Base-by-base conservation (phyloP, 371 early-diverging fungal genomes). In the Encephalitozoon cuniculi region DNA sequence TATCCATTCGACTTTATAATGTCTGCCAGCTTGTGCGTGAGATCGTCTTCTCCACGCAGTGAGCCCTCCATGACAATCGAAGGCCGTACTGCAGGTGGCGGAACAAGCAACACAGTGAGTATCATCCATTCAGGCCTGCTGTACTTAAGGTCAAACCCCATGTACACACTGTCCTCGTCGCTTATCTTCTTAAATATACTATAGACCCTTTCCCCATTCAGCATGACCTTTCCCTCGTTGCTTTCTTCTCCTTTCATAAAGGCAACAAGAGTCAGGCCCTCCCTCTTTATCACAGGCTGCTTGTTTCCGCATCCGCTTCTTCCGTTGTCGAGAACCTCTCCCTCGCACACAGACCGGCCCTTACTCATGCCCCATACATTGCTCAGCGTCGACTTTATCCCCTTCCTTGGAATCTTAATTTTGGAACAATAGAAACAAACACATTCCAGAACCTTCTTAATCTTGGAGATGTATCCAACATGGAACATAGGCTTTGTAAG, bases 81-180 rank as follows among this genome's bases (percentile, higher is more conserved):
- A n/a, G 99, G 99, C 46, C 99, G 90, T 15, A 97, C 97, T 40
- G 93, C 88, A 79, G 95, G 94, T 6, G 99, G 99, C 26, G 97
- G 94, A 2, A 96, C 96, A 7, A 96, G 93, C 64, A 99, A 86
- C 3, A 91, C 90, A 3, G 92, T 91, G 52, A 95, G 87, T 70
- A 94, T 87, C 93, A 97, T 93, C 95, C 96, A 95, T 82, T 97
- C 98, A 5, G 98, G 99, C 28, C 96, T 89, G 30, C 95, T 92
- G 83, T 87, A 95, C 75, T 92, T 89, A 40, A 90, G 87, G 71
- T 91, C 90, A 65, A 99, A 87, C 37, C 98, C 99, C 89, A 99
- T 89, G 67, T 87, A 87, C 68, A 86, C 83, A 51, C 90, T 87
- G 81, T 96, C 98, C 83, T 91, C 90, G 73, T 94, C 92, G 18